phyloP scores from a whole-genome alignment of 371 early-diverging fungal species.

The Umbelopsis sp. region DNA sequence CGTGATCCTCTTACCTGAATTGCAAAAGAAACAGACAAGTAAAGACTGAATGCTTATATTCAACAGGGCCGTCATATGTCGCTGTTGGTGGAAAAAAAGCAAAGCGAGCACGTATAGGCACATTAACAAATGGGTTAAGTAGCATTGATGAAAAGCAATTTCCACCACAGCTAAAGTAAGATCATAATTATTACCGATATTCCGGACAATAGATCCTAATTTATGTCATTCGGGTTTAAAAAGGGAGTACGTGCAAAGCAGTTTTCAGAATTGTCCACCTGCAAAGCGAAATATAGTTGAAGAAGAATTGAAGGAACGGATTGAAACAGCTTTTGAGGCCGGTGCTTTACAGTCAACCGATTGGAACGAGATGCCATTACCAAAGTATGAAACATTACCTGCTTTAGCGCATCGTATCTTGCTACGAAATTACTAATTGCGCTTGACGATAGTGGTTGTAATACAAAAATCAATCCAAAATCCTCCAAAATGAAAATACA shows the following conservation, averaged over 20 bases:
- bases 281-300: constrained; percentile 48
- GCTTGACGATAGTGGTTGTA: not conserved
- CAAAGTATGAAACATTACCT: constrained; percentile 6
- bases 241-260: constrained; percentile 52
- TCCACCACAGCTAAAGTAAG: constrained; percentile 4
- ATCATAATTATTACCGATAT: not conserved
- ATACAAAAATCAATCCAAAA: constrained; percentile 6
- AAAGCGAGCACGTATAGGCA: constrained; percentile 9
- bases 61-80: constrained; percentile 8
- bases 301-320: constrained; percentile 44
- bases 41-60: not conserved
- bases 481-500: constrained; percentile 20
- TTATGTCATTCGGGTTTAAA: not conserved
- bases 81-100: not conserved
- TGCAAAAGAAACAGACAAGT: not conserved
- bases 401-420: not conserved
- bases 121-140: not conserved
- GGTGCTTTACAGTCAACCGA: constrained; percentile 49
- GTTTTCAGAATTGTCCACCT: constrained; percentile 42
- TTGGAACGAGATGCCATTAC: constrained; percentile 42
- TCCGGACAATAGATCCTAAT: not conserved
- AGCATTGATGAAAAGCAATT: not conserved
- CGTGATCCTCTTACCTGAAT: not conserved
- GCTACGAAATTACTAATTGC: no score
- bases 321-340: constrained; percentile 36